These are phyloP conservation scores for Lipomyces yamadae DNA, from an alignment of 805 yeast genomes.

Conservation along the genomic window DNA sequence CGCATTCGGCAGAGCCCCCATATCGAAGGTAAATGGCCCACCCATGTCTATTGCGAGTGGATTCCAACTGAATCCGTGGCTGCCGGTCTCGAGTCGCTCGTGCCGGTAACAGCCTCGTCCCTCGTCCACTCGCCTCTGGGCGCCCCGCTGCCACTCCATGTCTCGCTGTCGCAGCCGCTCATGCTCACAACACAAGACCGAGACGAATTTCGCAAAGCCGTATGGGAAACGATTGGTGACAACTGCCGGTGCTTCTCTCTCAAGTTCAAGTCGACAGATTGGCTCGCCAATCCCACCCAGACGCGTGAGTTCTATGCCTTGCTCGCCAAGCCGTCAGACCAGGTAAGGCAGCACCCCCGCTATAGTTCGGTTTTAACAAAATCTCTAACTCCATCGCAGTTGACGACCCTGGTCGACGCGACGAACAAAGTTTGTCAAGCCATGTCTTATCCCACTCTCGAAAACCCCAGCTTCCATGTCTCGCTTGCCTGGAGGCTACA, in stretches of 20 bases:
- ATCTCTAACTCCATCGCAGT: neutral
- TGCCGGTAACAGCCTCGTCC: slow-evolving; percentile 24
- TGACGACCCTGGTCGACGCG: slow-evolving; percentile 10
- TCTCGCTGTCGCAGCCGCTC: slow-evolving; percentile 33
- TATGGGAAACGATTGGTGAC: slow-evolving; percentile 13
- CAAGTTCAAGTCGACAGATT: slow-evolving; percentile 11
- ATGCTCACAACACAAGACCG: slow-evolving; percentile 20
- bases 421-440: slow-evolving; percentile 11
- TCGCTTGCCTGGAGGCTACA: slow-evolving; percentile 33
- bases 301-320: slow-evolving; percentile 27
- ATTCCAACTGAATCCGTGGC: slow-evolving; percentile 16
- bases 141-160: slow-evolving; percentile 29
- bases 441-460: slow-evolving; percentile 14
- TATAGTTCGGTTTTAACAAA: too few species aligned
- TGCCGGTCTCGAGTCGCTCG: slow-evolving; percentile 6
- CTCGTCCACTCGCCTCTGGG: slow-evolving; percentile 29
- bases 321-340: neutral
- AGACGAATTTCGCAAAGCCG: slow-evolving; percentile 11
- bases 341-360: neutral
- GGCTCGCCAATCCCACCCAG: slow-evolving; percentile 26
- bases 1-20: slow-evolving; percentile 29
- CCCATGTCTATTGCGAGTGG: slow-evolving; percentile 35
- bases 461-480: slow-evolving; percentile 19
- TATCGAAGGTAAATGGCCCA: slow-evolving; percentile 31
- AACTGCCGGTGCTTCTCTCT: neutral